Evolutionary conservation across 768 basidiomycete species (phyloP).

Genomic region (Leucocoprinus sp.): DNA sequence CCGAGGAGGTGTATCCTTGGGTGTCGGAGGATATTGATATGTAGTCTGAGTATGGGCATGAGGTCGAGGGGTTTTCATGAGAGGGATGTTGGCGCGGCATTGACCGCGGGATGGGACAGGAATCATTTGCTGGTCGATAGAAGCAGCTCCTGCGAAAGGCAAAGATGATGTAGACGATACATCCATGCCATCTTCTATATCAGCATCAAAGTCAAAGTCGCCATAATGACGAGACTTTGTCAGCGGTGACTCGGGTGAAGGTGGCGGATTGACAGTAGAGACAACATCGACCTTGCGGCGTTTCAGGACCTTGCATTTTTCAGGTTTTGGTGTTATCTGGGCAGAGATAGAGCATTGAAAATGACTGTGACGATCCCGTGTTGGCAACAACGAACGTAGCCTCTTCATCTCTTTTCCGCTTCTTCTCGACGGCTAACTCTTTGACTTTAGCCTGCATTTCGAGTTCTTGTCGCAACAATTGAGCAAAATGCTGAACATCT

Average conservation of each 20-base stretch:
- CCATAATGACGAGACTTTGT: background rate
- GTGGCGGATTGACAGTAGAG: background rate
- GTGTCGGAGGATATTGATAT: conserved; percentile 5
- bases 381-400: conserved; percentile 15
- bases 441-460: conserved; percentile 46
- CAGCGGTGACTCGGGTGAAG: conserved; percentile 9
- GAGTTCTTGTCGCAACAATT: conserved; percentile 48
- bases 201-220: background rate
- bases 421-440: conserved; percentile 46
- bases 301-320: conserved; percentile 7
- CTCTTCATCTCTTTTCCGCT: conserved; percentile 48
- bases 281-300: conserved; percentile 5
- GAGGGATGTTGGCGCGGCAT: conserved; percentile 1
- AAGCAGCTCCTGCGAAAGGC: background rate
- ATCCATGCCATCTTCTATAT: background rate
- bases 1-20: conserved; percentile 11
- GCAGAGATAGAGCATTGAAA: background rate
- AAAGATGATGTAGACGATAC: background rate
- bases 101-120: conserved; percentile 9
- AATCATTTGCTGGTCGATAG: conserved; percentile 1
- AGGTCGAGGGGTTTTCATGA: conserved; percentile 1
- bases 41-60: background rate
- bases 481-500: conserved; percentile 76
- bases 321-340: conserved; percentile 4
- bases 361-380: conserved; percentile 11